Conservation (phyloP, 306 rosid species). For the Rosa lucieae region DNA sequence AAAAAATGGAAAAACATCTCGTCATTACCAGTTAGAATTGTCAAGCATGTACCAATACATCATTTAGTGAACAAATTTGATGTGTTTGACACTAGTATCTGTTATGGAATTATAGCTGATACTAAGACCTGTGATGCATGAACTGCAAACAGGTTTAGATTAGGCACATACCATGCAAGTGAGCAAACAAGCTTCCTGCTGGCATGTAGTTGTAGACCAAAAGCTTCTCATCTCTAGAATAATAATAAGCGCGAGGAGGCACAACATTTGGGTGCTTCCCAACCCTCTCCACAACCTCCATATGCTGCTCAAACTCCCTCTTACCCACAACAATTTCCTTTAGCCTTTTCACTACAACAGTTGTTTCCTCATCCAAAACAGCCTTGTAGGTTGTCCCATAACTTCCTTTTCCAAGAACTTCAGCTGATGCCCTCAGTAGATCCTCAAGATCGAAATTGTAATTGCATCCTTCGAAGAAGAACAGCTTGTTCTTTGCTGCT, state of each 20-base stretch:
- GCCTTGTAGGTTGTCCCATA: constrained; percentile 86
- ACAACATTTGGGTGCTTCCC: constrained; percentile 68
- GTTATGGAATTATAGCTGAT: neutral
- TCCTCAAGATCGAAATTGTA: constrained; percentile 75
- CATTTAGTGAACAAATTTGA: neutral
- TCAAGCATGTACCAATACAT: neutral
- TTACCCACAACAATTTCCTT: constrained; percentile 67
- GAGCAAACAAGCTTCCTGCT: constrained; percentile 67
- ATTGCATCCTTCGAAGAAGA: constrained; percentile 69
- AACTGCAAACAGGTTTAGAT: neutral
- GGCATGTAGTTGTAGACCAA: constrained; percentile 75
- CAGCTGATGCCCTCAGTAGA: constrained; percentile 79
- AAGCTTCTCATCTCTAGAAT: constrained; percentile 84
- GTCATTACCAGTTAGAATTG: neutral
- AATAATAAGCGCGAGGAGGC: constrained; percentile 75
- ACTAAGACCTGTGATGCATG: neutral
- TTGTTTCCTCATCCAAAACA: constrained; percentile 78
- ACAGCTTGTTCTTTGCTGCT: constrained; percentile 76
- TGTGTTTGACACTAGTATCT: neutral
- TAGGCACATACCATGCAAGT: constrained; percentile 61
- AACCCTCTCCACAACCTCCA: constrained; percentile 64
- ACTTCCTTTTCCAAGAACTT: constrained; percentile 87
- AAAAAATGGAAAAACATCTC: neutral
- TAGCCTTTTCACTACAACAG: constrained; percentile 74
- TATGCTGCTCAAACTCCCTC: constrained; percentile 79